Conservation (phyloP, 805 yeast species). For the Teunomyces funiuensis region DNA sequence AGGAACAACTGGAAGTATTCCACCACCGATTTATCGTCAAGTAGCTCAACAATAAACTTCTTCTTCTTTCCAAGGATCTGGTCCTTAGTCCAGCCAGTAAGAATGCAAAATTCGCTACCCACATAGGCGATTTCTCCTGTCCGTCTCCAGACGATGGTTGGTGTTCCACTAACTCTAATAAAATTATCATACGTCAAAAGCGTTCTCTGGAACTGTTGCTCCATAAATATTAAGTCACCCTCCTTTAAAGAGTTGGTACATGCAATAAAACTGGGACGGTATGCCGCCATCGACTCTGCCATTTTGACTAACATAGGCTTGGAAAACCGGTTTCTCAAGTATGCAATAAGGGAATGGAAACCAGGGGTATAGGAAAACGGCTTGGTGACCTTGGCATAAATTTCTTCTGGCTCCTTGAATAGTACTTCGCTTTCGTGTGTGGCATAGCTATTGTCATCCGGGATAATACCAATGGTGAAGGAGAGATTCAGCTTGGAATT, state of each 20-base stretch:
- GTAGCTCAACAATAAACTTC: conserved; percentile 74
- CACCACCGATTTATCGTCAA: conserved; percentile 84
- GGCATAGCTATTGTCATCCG: conserved; percentile 32
- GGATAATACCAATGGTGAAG: conserved; percentile 46
- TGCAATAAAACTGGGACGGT: conserved; percentile 90
- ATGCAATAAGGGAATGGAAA: conserved; percentile 76
- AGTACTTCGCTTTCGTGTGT: conserved; percentile 14
- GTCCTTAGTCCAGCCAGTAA: conserved; percentile 86
- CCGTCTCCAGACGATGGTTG: conserved; percentile 92
- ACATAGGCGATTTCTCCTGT: conserved; percentile 95
- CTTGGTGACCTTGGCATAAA: conserved; percentile 67
- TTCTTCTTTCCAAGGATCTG: conserved; percentile 60
- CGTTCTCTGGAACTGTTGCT: conserved; percentile 93
- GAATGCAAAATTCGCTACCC: conserved; percentile 86
- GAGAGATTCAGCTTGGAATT: conserved; percentile 45
- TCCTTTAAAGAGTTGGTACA: conserved; percentile 85
- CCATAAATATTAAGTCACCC: conserved; percentile 91
- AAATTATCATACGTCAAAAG: conserved; percentile 84
- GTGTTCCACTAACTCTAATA: conserved; percentile 84
- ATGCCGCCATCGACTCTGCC: conserved; percentile 86
- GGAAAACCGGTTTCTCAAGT: conserved; percentile 69
- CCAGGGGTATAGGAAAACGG: conserved; percentile 93
- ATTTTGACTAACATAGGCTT: conserved; percentile 70
- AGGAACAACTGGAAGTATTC: conserved; percentile 86
- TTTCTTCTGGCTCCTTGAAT: conserved; percentile 67